Base-by-base conservation (phyloP, 1,284 basidiomycete genomes). In the Microbotryum scabiosae region DNA sequence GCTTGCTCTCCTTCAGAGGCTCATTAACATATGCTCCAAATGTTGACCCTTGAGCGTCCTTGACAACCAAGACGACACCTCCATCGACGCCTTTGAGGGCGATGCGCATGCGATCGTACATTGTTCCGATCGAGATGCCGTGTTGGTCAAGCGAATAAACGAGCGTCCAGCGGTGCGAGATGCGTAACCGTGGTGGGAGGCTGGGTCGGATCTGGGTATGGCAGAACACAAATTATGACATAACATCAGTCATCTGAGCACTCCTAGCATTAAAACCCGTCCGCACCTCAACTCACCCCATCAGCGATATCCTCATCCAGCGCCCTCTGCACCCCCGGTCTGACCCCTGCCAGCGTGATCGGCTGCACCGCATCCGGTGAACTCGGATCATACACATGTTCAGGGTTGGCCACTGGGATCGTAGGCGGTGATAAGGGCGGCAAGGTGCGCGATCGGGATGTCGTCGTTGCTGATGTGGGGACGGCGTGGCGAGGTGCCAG, bases 81-180 rank as follows among this genome's bases (percentile, higher is more conserved):
- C 68, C 50, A 57, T 71, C 56, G 54, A 64, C 26, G 64, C 70
- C 26, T 64, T 65, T 16, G 64, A 73, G 16, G 60, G 73, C 71
- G 23, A 62, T 62, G 63, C 60, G 41, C 61, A 86, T 86, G 3
- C 82, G 80, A 2, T 82, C 71, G 73, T 93, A 94, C 1, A 97
- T 80, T 0, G 94, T 97, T 46, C 86, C 83, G 12, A 97, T 79
- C 10, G 90, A 93, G 51, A 93, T 91, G 0, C 94, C 94, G 67
- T 97, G 89, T 73, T 97, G 92, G 71, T 98, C 94, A 20, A 96
- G 79, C 12, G 90, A 93, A 76, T 97, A 97, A 1, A 97, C 76
- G 4, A 97, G 79, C 1, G 82, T 82, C 94, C 94, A 97, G n/a
- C 80, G 77, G 7, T 81, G 79, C 0, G 87, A 82, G 5, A 97